These are phyloP conservation scores for Hyphopichia khmerensis DNA, from an alignment of 1,139 yeast species.

Conservation along the genomic window DNA sequence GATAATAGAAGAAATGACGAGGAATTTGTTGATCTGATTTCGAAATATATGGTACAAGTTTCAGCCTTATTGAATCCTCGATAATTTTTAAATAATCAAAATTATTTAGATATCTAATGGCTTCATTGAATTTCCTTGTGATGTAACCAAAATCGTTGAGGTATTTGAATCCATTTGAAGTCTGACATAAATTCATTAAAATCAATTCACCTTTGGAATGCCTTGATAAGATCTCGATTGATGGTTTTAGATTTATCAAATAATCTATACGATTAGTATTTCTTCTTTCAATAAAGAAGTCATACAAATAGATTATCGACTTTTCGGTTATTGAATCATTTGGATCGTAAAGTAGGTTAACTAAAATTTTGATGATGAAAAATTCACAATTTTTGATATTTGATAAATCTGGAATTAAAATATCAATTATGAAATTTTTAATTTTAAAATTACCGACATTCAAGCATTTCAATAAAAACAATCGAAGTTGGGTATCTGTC, in stretches of 20 bases:
- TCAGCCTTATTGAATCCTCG: conserved; percentile 19
- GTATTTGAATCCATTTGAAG: conserved; percentile 36
- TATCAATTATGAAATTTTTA: conserved; percentile 55
- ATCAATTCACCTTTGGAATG: conserved; percentile 25
- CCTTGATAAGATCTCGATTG: conserved; percentile 25
- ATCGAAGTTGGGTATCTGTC: conserved; percentile 65
- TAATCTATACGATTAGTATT: conserved; percentile 18
- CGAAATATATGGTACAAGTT: conserved; percentile 27
- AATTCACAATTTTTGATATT: conserved; percentile 30
- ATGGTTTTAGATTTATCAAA: conserved; percentile 32
- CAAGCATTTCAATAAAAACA: conserved; percentile 64
- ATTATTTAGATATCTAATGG: conserved; percentile 20
- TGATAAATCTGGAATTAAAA: conserved; percentile 47
- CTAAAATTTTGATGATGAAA: conserved; percentile 50
- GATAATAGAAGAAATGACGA: conserved; percentile 73
- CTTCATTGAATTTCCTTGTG: conserved; percentile 28
- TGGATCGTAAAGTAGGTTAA: conserved; percentile 70
- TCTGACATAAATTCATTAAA: conserved; percentile 27
- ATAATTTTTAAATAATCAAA: conserved; percentile 24
- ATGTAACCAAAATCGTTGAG: conserved; percentile 34
- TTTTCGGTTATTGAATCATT: conserved; percentile 54
- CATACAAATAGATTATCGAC: conserved; percentile 48
- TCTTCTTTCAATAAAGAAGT: conserved; percentile 11
- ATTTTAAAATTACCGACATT: conserved; percentile 54
- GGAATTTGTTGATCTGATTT: conserved; percentile 34